A percentile compares a stretch with the other conserved stretches of the same genome.
These are phyloP conservation scores for Naumovozyma baii DNA, from an alignment of 805 yeast species.

Conservation along the genomic window DNA sequence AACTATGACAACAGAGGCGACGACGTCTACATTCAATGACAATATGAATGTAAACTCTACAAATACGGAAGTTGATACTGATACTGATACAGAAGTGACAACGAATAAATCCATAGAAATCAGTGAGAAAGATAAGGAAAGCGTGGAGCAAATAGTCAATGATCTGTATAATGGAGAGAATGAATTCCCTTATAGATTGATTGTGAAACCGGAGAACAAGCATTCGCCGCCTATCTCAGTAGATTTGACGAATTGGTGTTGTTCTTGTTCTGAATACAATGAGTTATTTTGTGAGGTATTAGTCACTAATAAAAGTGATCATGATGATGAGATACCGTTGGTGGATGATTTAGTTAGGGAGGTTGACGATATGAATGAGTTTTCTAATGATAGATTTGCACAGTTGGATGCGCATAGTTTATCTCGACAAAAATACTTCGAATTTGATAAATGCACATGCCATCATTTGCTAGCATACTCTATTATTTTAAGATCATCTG, in stretches of 20 bases:
- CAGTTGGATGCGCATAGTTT: conserved; percentile 22
- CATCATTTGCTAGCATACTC: conserved; percentile 28
- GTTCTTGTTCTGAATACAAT: conserved; percentile 28
- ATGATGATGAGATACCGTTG: neutral
- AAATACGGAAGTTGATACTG: neutral
- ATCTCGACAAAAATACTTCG: conserved; percentile 20
- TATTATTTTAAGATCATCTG: conserved; percentile 18
- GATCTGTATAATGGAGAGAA: conserved; percentile 10
- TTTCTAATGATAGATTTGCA: conserved; percentile 22
- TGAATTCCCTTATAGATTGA: conserved; percentile 13
- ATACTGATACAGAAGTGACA: neutral
- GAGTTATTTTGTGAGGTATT: conserved; percentile 13
- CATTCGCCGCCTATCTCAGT: conserved; percentile 19
- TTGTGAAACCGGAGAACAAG: conserved; percentile 16
- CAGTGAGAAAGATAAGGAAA: neutral
- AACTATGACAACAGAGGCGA: neutral
- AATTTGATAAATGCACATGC: conserved; percentile 19
- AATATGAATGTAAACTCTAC: neutral
- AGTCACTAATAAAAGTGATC: neutral
- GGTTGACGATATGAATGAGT: conserved; percentile 12
- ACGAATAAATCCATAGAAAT: too few relatives aligned
- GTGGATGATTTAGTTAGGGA: conserved; percentile 7
- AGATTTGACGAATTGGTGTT: conserved; percentile 26
- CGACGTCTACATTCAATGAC: neutral
- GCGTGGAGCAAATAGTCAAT: neutral